phyloP scores from a whole-genome alignment of 345 rosid species.

The Citrus sp. region DNA sequence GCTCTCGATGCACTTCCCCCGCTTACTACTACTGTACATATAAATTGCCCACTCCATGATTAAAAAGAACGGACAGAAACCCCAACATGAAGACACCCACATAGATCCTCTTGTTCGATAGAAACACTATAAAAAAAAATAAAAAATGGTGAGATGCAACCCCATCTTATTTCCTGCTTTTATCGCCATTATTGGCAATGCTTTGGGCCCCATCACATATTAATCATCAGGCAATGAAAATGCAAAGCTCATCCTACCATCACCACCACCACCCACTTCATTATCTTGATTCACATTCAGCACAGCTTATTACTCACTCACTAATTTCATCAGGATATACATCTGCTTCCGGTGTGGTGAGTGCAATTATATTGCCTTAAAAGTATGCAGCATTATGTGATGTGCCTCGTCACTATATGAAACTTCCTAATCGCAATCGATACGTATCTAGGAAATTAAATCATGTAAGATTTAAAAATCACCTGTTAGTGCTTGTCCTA shows the following conservation, averaged over 20 bases:
- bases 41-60: constrained; percentile 27
- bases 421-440: neutral
- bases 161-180: constrained; percentile 27
- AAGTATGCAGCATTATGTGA: neutral
- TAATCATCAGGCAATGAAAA: constrained; percentile 23
- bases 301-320: constrained; percentile 35
- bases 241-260: constrained; percentile 26
- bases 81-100: constrained; percentile 34
- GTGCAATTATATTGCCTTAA: neutral
- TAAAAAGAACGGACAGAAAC: constrained; percentile 14
- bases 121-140: constrained; percentile 6
- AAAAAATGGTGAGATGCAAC: constrained; percentile 27
- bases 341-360: neutral
- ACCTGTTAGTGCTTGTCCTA: neutral
- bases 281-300: constrained; percentile 21
- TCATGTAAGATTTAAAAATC: neutral
- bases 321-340: constrained; percentile 11
- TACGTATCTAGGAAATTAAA: neutral
- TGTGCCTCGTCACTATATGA: neutral
- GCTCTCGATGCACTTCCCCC: constrained; percentile 20
- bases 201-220: constrained; percentile 30
- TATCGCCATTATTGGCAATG: constrained; percentile 42
- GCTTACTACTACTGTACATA: constrained; percentile 12
- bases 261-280: constrained; percentile 22
- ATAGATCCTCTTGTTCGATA: constrained; percentile 34